Evolutionary conservation across 2,329 filamentous ascomycete genomes (phyloP), one percentile per base, ranked within the genome.

Genomic region (Paecilomyces sp.): DNA sequence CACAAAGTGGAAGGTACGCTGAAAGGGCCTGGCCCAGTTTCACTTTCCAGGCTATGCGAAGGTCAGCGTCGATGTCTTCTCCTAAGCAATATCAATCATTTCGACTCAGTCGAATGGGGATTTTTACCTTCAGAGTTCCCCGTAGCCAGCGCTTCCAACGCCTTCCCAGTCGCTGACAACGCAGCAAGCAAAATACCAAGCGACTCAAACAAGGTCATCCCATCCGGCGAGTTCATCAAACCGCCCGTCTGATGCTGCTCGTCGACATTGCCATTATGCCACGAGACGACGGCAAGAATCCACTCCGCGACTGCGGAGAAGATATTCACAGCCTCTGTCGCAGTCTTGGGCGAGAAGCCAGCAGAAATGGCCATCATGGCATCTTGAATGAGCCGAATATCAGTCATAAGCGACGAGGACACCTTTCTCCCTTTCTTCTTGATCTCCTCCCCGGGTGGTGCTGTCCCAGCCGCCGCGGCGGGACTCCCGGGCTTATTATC

Each of bases 361-460:
- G 73, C 70, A 2, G 75, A 75, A 28, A 77, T 64, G 9, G 72
- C 70, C 33, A 76, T 67, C 67, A 76, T 75, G 24, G 71, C 65
- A 68, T 77, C 74, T 58, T 77, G 75, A 34, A 77, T 70, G 59
- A 77, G 70, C 54, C 72, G 70, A 50, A 74, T 76, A 64, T 77
- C 76, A 0, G 73, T 76, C 74, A 77, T 76, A 1, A 78, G 63
- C 0, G 74, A 77, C 30, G 60, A 65, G 15, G 52, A 8, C n/a
- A 31, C 11, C n/a, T 53, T 53, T 24, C 51, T 7, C 51, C 28
- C 28, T 25, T 53, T 30, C 28, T 53, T 30, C 28, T 53, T 25
- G n/a, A 18, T 24, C 15, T 51, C 22, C 41, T 50, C 47, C 47
- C 22, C 47, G 8, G 47, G 57, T 25, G 61, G 56, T 13, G 22